Conservation (phyloP, 805 yeast species). For the Zygosaccharomyces pseudorouxii region DNA sequence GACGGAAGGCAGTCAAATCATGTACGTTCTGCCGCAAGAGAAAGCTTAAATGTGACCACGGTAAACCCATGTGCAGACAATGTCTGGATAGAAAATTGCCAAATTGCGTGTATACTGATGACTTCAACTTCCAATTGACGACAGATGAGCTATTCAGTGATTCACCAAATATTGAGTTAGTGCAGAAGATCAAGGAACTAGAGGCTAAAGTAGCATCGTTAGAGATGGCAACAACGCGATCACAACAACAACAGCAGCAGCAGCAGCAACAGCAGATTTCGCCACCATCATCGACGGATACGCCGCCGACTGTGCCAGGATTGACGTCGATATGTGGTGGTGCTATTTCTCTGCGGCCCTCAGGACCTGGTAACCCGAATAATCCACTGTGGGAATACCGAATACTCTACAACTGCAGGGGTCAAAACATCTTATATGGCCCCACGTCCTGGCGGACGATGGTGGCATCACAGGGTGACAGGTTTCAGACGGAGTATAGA, state of each 20-base stretch:
- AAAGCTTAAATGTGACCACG: slow-evolving; percentile 61
- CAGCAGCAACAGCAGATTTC: background rate
- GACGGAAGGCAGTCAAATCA: slow-evolving; percentile 29
- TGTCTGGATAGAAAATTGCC: slow-evolving; percentile 37
- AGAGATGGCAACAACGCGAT: background rate
- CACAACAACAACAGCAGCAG: background rate
- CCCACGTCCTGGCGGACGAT: slow-evolving; percentile 30
- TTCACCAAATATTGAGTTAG: slow-evolving; percentile 25
- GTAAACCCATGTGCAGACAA: slow-evolving; percentile 40
- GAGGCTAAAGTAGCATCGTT: slow-evolving; percentile 12
- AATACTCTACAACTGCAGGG: slow-evolving; percentile 9
- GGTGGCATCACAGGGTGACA: slow-evolving; percentile 17
- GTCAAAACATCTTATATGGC: slow-evolving; percentile 22
- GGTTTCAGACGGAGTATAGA: slow-evolving; percentile 19
- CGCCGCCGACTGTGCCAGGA: background rate
- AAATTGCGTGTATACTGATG: slow-evolving; percentile 27
- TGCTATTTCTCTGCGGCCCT: background rate
- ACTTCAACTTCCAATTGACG: slow-evolving; percentile 19
- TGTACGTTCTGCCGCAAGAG: slow-evolving; percentile 60
- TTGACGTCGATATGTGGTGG: background rate
- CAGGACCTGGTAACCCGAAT: background rate
- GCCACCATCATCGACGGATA: background rate
- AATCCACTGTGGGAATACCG: slow-evolving; percentile 16
- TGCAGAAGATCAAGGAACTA: slow-evolving; percentile 19
- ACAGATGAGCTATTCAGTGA: slow-evolving; percentile 22